Conservation (phyloP, 2,329 filamentous ascomycete genomes). For the Periglandula ipomoeae region DNA sequence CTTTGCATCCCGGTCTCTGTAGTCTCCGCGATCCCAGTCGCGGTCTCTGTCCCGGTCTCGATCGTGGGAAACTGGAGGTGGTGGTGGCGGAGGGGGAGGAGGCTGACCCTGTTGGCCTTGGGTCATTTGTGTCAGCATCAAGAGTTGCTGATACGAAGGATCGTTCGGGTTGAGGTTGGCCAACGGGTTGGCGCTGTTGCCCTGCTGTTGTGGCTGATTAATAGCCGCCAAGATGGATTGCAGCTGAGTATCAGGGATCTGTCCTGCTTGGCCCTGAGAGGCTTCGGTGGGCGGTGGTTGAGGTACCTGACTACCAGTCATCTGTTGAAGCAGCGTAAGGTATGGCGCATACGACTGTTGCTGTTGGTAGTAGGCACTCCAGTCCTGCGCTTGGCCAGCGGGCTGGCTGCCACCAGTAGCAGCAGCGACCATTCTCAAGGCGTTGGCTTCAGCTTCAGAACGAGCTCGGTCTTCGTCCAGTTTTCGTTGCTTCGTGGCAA, state of each 20-base stretch:
- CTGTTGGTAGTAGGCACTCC: slow-evolving; percentile 20
- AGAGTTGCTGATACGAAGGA: slow-evolving; percentile 29
- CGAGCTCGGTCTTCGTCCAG: slow-evolving; percentile 28
- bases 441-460: slow-evolving; percentile 23
- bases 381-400: slow-evolving; percentile 16
- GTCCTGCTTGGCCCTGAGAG: slow-evolving; percentile 14
- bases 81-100: slow-evolving; percentile 15
- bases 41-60: slow-evolving; percentile 14
- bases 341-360: slow-evolving; percentile 29
- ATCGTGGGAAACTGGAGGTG: slow-evolving; percentile 2
- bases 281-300: slow-evolving; percentile 10
- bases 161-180: slow-evolving; percentile 28
- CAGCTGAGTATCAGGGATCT: slow-evolving; percentile 28
- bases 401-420: slow-evolving; percentile 7
- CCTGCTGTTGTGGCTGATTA: slow-evolving; percentile 21
- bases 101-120: slow-evolving; percentile 21
- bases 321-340: slow-evolving; percentile 32
- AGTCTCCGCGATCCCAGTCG: slow-evolving; percentile 26
- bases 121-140: slow-evolving; percentile 29
- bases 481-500: slow-evolving; percentile 27
- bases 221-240: slow-evolving; percentile 36
- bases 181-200: slow-evolving; percentile 12
- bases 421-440: slow-evolving; percentile 14
- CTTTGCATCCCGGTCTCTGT: slow-evolving; percentile 24
- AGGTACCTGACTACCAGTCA: slow-evolving; percentile 26